Percentiles rank a stretch among this genome's conserved stretches.
Evolutionary conservation across 164 flowering plant species (phyloP).

Genomic region (Taxillus chinensis): DNA sequence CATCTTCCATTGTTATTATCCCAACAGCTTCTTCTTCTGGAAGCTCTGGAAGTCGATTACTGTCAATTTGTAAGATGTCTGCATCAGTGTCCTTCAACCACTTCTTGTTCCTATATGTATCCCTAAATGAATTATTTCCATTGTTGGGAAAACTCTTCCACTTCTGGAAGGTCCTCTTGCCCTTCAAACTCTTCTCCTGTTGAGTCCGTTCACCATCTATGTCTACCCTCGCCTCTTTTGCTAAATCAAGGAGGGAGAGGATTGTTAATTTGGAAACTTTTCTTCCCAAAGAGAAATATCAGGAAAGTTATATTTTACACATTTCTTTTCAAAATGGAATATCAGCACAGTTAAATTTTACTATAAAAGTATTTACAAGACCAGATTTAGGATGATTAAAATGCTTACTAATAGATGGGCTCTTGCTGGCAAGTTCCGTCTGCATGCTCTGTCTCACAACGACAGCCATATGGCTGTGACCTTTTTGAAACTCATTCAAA

Average conservation of each 20-base stretch:
- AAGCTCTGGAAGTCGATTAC: not conserved
- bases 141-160: not conserved
- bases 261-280: no score
- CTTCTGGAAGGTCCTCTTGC: not conserved
- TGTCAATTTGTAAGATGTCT: not conserved
- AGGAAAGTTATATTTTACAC: no score
- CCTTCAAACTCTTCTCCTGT: not conserved
- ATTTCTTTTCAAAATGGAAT: no score
- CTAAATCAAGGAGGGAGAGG: not conserved
- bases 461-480: conserved; percentile 98
- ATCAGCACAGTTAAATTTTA: no score
- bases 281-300: no score
- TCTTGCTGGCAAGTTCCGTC: conserved; percentile 19
- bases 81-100: not conserved
- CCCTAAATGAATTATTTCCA: not conserved
- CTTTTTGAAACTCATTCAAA: conserved; percentile 97
- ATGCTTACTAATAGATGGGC: conserved; percentile 33
- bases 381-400: not conserved
- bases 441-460: conserved; percentile 41
- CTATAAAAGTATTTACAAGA: not conserved
- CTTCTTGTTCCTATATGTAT: not conserved
- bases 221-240: not conserved
- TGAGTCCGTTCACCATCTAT: not conserved
- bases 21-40: conserved; percentile 2
- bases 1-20: conserved; percentile 1